These are phyloP conservation scores for Rubia occidens DNA, from an alignment of 305 asterid genomes.

Conservation along the genomic window DNA sequence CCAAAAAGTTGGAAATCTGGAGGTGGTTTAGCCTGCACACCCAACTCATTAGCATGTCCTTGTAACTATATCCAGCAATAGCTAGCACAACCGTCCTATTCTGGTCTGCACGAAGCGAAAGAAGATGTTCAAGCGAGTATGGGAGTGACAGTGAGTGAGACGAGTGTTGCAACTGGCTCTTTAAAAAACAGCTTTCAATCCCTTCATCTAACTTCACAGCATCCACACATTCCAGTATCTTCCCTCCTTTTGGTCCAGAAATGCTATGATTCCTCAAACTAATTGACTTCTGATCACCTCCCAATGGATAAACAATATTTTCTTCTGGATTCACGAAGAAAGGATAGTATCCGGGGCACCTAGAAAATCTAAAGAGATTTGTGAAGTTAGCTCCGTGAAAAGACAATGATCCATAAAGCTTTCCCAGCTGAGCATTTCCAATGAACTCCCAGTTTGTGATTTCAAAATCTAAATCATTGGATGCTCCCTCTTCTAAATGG, in stretches of 20 bases:
- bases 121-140: slow-evolving; percentile 47
- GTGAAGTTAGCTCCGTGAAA: slow-evolving; percentile 46
- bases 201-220: slow-evolving; percentile 29
- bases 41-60: slow-evolving; percentile 98
- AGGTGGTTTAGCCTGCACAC: slow-evolving; percentile 64
- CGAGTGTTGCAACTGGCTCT: slow-evolving; percentile 21
- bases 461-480: slow-evolving; percentile 23
- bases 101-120: slow-evolving; percentile 47
- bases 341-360: slow-evolving; percentile 37
- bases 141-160: slow-evolving; percentile 37
- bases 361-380: slow-evolving; percentile 36
- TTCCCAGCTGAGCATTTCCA: slow-evolving; percentile 60
- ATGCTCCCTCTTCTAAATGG: slow-evolving; percentile 15
- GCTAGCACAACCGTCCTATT: slow-evolving; percentile 66
- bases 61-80: slow-evolving; percentile 78
- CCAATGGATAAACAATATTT: slow-evolving; percentile 41
- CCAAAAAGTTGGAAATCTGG: slow-evolving; percentile 50
- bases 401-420: slow-evolving; percentile 69
- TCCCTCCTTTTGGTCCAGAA: slow-evolving; percentile 24
- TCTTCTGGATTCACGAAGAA: slow-evolving; percentile 36
- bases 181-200: slow-evolving; percentile 29
- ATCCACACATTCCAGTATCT: slow-evolving; percentile 39
- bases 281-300: slow-evolving; percentile 20
- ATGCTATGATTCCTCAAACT: slow-evolving; percentile 34
- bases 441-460: slow-evolving; percentile 43